These are phyloP conservation scores for Ophiostoma novo-ulmi DNA, from an alignment of 2,329 filamentous ascomycete genomes.

Conservation along the genomic window DNA sequence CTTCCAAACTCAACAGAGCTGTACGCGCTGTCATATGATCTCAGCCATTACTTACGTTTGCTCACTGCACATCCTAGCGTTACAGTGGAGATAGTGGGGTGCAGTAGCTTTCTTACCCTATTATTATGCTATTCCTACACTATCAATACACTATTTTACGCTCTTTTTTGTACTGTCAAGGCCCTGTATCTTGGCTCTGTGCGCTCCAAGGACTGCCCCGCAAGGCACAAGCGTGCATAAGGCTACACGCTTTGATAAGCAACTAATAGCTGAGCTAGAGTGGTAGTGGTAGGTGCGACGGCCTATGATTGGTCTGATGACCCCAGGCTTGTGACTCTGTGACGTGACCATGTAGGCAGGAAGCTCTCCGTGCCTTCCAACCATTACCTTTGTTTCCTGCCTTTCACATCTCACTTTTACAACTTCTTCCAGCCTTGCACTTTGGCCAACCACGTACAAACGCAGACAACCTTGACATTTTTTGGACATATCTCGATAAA, in stretches of 20 bases:
- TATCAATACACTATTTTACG: background rate
- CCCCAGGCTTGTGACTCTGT: constrained; percentile 20
- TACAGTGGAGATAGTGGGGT: constrained; percentile 8
- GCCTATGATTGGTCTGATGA: constrained; percentile 20
- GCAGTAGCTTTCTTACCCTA: constrained; percentile 4
- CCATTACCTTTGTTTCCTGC: background rate
- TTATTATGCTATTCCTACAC: background rate
- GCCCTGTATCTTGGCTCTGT: constrained; percentile 1
- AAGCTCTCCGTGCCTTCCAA: background rate
- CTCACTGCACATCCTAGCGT: background rate
- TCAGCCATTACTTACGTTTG: background rate
- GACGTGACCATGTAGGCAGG: constrained; percentile 21
- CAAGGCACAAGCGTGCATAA: background rate
- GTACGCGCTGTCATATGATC: constrained; percentile 9
- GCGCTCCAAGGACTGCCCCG: background rate
- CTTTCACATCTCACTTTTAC: background rate
- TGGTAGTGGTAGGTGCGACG: constrained; percentile 6
- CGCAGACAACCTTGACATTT: background rate
- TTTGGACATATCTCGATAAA: background rate
- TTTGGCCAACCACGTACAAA: background rate
- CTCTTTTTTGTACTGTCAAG: background rate
- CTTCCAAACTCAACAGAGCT: background rate
- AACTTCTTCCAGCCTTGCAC: constrained; percentile 4
- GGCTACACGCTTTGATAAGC: background rate
- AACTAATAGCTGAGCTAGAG: background rate